Percentiles rank a stretch among this genome's conserved stretches.
Evolutionary conservation across 768 basidiomycete species (phyloP).

Genomic region (Lactarius sanguifluus): DNA sequence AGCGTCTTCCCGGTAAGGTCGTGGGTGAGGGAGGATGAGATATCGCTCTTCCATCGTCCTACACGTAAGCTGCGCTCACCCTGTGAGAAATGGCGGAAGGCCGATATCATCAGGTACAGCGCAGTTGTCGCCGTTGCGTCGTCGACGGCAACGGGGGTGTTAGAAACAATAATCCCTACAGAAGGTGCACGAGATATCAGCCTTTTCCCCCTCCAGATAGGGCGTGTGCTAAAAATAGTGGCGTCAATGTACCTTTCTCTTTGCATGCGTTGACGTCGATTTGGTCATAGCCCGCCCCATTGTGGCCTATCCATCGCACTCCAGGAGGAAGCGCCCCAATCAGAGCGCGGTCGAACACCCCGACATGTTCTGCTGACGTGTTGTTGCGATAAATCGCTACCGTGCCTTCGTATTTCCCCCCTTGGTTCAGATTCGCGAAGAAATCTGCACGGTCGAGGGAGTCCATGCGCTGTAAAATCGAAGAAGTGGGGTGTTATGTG

Average conservation of each 20-base stretch:
- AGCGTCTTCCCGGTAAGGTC: slow-evolving; percentile 70
- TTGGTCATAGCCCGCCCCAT: slow-evolving; percentile 91
- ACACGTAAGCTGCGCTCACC: slow-evolving; percentile 58
- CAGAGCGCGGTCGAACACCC: slow-evolving; percentile 78
- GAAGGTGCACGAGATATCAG: neutral
- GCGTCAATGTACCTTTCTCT: slow-evolving; percentile 50
- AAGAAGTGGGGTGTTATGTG: neutral
- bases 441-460: slow-evolving; percentile 68
- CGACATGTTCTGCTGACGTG: slow-evolving; percentile 60
- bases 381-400: slow-evolving; percentile 82
- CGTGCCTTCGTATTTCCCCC: slow-evolving; percentile 70
- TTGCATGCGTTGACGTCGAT: slow-evolving; percentile 77
- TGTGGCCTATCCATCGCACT: slow-evolving; percentile 87
- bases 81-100: slow-evolving; percentile 68
- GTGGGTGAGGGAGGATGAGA: slow-evolving; percentile 49
- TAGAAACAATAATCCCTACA: slow-evolving; percentile 75
- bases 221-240: neutral
- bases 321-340: slow-evolving; percentile 62
- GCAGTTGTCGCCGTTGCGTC: slow-evolving; percentile 91
- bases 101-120: slow-evolving; percentile 76
- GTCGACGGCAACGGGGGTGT: slow-evolving; percentile 88
- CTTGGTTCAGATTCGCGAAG: slow-evolving; percentile 57
- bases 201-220: neutral
- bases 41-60: slow-evolving; percentile 59
- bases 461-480: slow-evolving; percentile 46